phyloP scores from a whole-genome alignment of 768 basidiomycete genomes.

The Rhizopogon vesiculosus region DNA sequence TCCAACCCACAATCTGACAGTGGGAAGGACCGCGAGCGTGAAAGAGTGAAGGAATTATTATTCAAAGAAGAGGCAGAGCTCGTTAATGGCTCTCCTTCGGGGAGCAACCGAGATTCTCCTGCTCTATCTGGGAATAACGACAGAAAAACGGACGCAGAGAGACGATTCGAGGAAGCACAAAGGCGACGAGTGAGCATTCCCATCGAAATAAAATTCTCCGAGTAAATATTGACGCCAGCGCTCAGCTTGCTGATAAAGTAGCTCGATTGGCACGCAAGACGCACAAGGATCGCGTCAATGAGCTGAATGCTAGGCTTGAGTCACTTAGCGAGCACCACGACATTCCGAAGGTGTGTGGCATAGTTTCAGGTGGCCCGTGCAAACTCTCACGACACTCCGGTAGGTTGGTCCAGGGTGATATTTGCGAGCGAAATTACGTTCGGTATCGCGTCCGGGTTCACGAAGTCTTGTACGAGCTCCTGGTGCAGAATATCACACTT shows the following conservation, averaged over 20 bases:
- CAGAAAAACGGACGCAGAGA: conserved; percentile 82
- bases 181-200: conserved; percentile 58
- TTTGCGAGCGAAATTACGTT: conserved; percentile 22
- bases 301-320: conserved; percentile 86
- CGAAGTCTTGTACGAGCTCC: not conserved
- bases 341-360: conserved; percentile 72
- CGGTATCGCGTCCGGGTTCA: conserved; percentile 14
- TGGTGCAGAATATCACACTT: conserved; percentile 9
- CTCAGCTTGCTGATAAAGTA: conserved; percentile 69
- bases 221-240: conserved; percentile 6
- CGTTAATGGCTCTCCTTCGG: conserved; percentile 40
- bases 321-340: conserved; percentile 90
- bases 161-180: conserved; percentile 85
- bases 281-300: conserved; percentile 90
- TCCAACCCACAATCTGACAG: conserved; percentile 47
- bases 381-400: conserved; percentile 19
- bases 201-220: not conserved
- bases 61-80: conserved; percentile 43
- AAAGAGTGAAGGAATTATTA: conserved; percentile 44
- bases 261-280: conserved; percentile 76
- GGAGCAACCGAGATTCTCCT: conserved; percentile 60
- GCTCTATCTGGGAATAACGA: conserved; percentile 43
- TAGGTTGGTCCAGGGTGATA: conserved; percentile 87
- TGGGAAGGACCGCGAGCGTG: conserved; percentile 37
- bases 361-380: conserved; percentile 21